Base-by-base conservation (phyloP, 2,329 filamentous ascomycete species). In the Trichoderma lentiforme region DNA sequence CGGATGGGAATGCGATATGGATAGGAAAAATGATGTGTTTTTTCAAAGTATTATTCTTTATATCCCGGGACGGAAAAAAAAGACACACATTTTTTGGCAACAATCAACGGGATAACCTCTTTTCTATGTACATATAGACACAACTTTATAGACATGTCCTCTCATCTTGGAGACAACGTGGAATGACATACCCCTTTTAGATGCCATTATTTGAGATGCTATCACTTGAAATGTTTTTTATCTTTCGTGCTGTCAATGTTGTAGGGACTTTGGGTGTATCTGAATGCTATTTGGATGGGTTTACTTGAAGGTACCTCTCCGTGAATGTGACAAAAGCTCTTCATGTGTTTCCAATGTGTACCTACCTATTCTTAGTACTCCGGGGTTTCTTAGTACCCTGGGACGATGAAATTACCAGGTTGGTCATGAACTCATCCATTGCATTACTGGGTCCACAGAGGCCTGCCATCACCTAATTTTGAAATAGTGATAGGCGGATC, bases 51-150 rank as follows among this genome's bases (percentile, higher is more conserved):
- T 64, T 53, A 56, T 56, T 51, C 36, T 51, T 51, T 60, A 39
- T 51, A 26, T 39, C 43, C 68, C 43, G 26, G 51, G 15, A 51
- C 26, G 18, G 30, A 34, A 43, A 68, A 68, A 36, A 56, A 66
- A 18, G 4, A 43, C 51, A 39, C 15, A 30, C 47, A 14, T n/a
- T 43, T 36, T 15, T 21, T 24, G 47, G 47, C 11, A 53, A 47
- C 18, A 53, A 53, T 53, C 21, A 65, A 58, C 26, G 39, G 57
- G 57, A 62, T 36, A 34, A 51, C 43, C 60, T 62, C 30, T 60
- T 58, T 72, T 72, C 71, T 68, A n/a, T 72, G 71, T 72, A 72
- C 58, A 72, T 72, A 72, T 72, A 72, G 57, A 72, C 58, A 62
- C 15, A 26, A 26, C 26, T 67, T 68, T 47, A 72, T 72, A 72